phyloP scores from a whole-genome alignment of 2,329 filamentous ascomycete species.

The Sporothrix inflata region DNA sequence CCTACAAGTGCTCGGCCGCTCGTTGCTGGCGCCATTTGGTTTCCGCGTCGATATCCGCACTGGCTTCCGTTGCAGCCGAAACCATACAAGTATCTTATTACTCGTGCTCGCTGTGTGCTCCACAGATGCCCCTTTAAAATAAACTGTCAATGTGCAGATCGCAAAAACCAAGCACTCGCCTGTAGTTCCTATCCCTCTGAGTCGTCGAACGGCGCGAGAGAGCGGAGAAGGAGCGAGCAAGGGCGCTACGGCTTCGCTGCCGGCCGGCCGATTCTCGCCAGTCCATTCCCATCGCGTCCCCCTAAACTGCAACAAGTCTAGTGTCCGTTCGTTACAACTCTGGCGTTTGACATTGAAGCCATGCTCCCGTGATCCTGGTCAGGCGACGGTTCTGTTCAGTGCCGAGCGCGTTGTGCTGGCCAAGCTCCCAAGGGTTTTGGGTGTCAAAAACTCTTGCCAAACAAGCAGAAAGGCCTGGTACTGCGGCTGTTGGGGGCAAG shows the following conservation, averaged over 20 bases:
- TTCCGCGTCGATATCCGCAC: not conserved
- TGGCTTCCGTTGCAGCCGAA: not conserved
- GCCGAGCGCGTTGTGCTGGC: not conserved
- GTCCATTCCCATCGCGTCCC: not conserved
- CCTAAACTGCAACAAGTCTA: not conserved
- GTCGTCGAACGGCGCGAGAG: not conserved
- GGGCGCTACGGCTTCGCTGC: constrained; percentile 8
- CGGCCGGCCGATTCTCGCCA: constrained; percentile 7
- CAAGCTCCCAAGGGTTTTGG: not conserved
- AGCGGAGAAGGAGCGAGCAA: not conserved
- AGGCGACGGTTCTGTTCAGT: not conserved
- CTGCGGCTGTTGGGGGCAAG: not conserved
- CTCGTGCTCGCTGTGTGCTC: too few relatives aligned
- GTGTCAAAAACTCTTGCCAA: not conserved
- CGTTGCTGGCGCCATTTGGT: not conserved
- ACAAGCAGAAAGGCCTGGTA: not conserved
- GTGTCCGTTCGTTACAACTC: not conserved
- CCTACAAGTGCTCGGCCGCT: not conserved
- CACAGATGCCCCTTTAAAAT: too few relatives aligned
- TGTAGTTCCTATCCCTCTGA: not conserved
- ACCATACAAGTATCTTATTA: not conserved
- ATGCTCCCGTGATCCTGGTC: not conserved
- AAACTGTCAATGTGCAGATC: not conserved
- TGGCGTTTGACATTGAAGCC: not conserved
- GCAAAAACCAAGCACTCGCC: not conserved